Base-by-base conservation (phyloP, 768 basidiomycete species). In the Gymnopilus junonius region DNA sequence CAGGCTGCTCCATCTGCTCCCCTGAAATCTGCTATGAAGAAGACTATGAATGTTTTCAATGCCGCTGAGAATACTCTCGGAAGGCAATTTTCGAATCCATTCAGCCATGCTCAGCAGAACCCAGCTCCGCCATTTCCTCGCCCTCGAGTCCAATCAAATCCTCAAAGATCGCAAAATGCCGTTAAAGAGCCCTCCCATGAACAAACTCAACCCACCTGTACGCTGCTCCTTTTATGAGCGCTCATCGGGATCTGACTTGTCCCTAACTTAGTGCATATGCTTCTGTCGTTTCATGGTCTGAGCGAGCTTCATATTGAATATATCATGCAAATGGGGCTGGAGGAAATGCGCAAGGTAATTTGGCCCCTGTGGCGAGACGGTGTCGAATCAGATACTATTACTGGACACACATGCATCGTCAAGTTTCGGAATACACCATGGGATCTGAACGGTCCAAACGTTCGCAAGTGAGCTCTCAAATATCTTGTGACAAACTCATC, bases 301-400 rank as follows among this genome's bases (percentile, higher is more conserved):
- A 88, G 85, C 67, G 88, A 91, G 74, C 74, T 93, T 45, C 82
- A 82, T 51, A 77, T 87, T 51, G 86, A 88, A 65, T 81, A 83
- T 60, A 75, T 83, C 35, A 77, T 80, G 61, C 73, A 77, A 40
- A 74, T 79, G 4, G 87, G 85, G 1, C 74, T 89, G 51, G 82
- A 85, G 35, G 89, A 90, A 66, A 80, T 93, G 42, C 77, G 84
- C 61, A 78, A 82, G 40, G 73, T 76, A 2, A 79, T 93, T 23
- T 78, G 87, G 66, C 83, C 84, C 14, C 76, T 88, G 70, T 93
- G 91, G 91, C 83, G 84, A 23, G 81, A 85, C n/a, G 91, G 91
- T 1, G 74, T 88, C 46, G 82, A 83, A 42, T 70, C 78, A 20
- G 82, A 86, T 63, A 69, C 79, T 40, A 69, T 80, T 62, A 66